Evolutionary conservation across 23 red algal genomes (phyloP).

Genomic region (Gracilariopsis chorda): DNA sequence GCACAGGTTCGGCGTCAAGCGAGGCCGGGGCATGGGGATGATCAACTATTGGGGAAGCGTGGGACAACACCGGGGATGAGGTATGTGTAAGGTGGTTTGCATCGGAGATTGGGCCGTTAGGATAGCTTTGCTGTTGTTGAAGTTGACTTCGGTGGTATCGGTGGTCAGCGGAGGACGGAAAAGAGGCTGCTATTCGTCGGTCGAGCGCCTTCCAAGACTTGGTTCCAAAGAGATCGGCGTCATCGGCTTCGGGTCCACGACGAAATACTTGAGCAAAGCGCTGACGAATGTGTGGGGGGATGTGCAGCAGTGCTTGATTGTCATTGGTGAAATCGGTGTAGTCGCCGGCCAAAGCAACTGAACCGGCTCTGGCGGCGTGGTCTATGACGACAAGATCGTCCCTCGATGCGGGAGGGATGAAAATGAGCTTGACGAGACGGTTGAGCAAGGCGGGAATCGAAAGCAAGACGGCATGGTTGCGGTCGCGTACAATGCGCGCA

Average conservation of each 20-base stretch:
- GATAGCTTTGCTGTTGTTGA: too few relatives aligned
- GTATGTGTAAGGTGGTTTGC: background rate
- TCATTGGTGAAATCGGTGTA: background rate
- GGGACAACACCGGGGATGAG: background rate
- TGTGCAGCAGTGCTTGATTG: background rate
- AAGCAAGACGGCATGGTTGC: conserved; percentile 46
- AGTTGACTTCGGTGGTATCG: too few relatives aligned
- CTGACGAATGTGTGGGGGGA: background rate
- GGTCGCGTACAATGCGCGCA: conserved; percentile 17
- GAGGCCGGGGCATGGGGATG: background rate
- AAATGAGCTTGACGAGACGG: conserved; percentile 58
- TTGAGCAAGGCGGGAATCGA: conserved; percentile 30
- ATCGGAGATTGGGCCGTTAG: background rate
- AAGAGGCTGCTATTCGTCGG: background rate
- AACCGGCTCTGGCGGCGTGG: conserved; percentile 4
- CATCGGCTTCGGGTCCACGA: background rate
- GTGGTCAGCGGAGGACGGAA: background rate
- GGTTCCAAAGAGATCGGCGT: background rate
- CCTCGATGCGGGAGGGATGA: conserved; percentile 33
- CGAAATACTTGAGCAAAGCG: background rate
- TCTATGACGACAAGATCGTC: conserved; percentile 32
- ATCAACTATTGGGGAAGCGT: background rate
- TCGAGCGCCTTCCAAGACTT: conserved; percentile 7
- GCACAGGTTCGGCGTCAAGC: background rate
- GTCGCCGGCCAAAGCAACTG: background rate